phyloP scores from a whole-genome alignment of 1,284 basidiomycete species.

The Boletus holoroseus region DNA sequence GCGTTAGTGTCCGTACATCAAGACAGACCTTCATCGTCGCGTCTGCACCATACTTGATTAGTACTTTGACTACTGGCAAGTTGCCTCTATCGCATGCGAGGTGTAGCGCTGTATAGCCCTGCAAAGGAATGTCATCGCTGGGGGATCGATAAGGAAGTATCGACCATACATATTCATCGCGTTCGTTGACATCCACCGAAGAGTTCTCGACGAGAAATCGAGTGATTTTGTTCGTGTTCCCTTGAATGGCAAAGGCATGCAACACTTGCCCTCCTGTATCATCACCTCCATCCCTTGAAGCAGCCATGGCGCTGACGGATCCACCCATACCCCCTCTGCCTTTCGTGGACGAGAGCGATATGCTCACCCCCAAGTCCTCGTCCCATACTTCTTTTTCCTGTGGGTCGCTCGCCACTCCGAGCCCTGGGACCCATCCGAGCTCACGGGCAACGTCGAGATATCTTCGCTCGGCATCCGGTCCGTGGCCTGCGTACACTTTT shows the following conservation, averaged over 20 bases:
- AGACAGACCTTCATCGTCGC: conserved; percentile 49
- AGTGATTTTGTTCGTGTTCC: conserved; percentile 46
- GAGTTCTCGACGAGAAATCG: conserved; percentile 43
- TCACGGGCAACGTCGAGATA: conserved; percentile 68
- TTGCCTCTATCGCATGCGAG: conserved; percentile 80
- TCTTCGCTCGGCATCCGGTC: conserved; percentile 47
- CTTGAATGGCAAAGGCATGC: conserved; percentile 62
- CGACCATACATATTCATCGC: conserved; percentile 60
- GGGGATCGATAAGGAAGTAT: neutral
- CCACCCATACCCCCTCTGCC: conserved; percentile 52
- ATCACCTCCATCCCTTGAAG: conserved; percentile 32
- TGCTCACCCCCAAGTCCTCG: conserved; percentile 33
- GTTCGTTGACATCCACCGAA: conserved; percentile 39
- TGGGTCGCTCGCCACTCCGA: conserved; percentile 7
- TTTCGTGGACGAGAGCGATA: conserved; percentile 27
- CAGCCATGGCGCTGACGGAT: conserved; percentile 57
- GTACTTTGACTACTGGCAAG: conserved; percentile 46
- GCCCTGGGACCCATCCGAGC: conserved; percentile 61
- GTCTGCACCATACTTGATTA: conserved; percentile 68
- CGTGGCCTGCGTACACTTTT: conserved; percentile 42
- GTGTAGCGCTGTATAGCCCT: conserved; percentile 85
- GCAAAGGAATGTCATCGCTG: conserved; percentile 10
- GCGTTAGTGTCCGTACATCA: neutral
- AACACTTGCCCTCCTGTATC: conserved; percentile 39
- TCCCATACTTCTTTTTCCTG: conserved; percentile 36